Evolutionary conservation across 169 alveolate species (phyloP), one percentile per base, ranked within the genome.

Genomic region (Plasmodium cynomolgi): DNA sequence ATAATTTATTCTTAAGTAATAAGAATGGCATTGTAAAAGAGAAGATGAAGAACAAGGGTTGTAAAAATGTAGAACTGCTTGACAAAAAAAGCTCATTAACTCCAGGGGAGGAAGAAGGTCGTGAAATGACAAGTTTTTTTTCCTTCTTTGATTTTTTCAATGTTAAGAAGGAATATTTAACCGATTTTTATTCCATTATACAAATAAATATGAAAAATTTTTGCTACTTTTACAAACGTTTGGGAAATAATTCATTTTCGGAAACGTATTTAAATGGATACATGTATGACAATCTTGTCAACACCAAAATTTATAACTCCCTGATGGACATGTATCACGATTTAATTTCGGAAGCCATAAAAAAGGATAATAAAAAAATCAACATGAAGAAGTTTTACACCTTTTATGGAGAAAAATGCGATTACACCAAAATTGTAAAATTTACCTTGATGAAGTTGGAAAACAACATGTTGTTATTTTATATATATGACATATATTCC

Each of bases 181-280:
- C 26, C 72, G 84, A 90, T 80, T 80, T 90, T 23, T 90, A 90
- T 80, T 90, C 90, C 68, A 26, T 90, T 68, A 90, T 90, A 41
- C 94, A 79, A 79, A 90, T 90, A 80, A 79, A 90, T 90, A 90
- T 79, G 73, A 90, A 90, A 80, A 90, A 90, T 68, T 90, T 56
- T 90, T 34, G 26, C 13, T 90, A 90, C 37, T 79, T 90, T 90
- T 90, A 90, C 44, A 90, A 90, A 80, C 82, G 62, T 33, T 31
- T 90, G 73, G 94, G 94, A 90, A 90, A 90, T 68, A 68, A 71
- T 54, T 20, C 39, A 23, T 39, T 15, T 58, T 20, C 94, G 50
- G 94, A 81, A 80, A 90, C 94, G 8, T 58, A 44, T 90, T 80
- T 90, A 68, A 90, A 80, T 54, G 83, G 82, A 90, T 81, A 90